Conservation (phyloP, 106 monocot genomes). For the Dendrobium officinale region DNA sequence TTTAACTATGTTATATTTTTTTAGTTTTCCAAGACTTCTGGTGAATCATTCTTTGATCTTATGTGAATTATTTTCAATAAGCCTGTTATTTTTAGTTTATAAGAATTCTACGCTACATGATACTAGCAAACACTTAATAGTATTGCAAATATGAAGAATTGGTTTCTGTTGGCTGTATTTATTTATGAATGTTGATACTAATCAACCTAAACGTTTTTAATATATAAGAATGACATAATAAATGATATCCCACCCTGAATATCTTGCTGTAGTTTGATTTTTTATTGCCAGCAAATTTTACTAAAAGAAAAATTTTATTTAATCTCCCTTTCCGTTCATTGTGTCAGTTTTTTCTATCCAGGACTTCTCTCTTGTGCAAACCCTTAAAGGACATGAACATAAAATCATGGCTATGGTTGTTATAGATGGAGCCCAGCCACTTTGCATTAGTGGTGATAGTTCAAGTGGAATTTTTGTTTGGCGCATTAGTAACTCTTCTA, state of each 20-base stretch:
- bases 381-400: constrained; percentile 75
- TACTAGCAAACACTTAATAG: neutral
- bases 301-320: neutral
- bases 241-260: neutral
- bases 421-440: constrained; percentile 27
- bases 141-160: constrained; percentile 5
- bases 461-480: constrained; percentile 74
- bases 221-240: neutral
- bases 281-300: neutral
- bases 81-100: neutral
- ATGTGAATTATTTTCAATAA: neutral
- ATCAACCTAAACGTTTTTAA: neutral
- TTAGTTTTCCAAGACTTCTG: neutral
- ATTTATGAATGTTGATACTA: neutral
- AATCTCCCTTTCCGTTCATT: neutral
- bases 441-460: constrained; percentile 81
- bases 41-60: neutral
- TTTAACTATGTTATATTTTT: neutral
- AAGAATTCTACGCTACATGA: neutral
- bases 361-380: constrained; percentile 74
- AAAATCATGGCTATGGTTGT: constrained; percentile 61
- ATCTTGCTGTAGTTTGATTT: neutral
- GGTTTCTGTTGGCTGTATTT: neutral
- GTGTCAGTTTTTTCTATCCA: constrained; percentile 10
- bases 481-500: constrained; percentile 32